phyloP scores from a whole-genome alignment of 768 basidiomycete genomes.

The Mrakia gelida region DNA sequence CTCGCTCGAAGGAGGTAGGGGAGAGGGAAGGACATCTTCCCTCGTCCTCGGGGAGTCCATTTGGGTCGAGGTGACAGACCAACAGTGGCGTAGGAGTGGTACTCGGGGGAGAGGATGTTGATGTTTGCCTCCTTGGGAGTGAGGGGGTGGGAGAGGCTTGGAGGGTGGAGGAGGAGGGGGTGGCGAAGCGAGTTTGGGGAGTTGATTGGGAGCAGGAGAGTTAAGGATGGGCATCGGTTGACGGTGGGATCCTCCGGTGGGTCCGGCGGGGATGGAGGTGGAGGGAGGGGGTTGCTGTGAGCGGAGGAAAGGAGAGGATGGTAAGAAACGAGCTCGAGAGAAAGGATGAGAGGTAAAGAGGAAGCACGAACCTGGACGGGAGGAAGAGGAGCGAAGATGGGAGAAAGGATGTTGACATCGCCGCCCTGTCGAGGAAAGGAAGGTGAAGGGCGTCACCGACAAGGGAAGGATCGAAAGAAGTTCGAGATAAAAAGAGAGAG shows the following conservation, averaged over 20 bases:
- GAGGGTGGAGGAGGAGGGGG: neutral
- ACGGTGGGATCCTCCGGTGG: neutral
- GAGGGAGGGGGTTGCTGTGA: neutral
- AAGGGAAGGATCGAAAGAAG: no score
- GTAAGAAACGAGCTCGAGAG: no score
- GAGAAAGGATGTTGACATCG: neutral
- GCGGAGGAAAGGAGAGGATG: no score
- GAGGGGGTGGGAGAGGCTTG: neutral
- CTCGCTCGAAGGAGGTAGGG: neutral
- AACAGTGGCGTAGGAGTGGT: neutral
- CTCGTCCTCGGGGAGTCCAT: neutral
- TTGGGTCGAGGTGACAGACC: no score
- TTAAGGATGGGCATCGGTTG: neutral
- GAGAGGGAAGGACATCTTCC: neutral
- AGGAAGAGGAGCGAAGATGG: neutral
- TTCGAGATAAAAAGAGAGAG: no score
- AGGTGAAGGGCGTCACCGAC: no score
- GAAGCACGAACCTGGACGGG: neutral
- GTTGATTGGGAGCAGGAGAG: neutral
- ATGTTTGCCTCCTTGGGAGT: neutral
- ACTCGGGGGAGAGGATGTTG: conserved; percentile 1
- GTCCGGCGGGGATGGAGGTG: neutral
- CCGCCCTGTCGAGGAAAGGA: neutral
- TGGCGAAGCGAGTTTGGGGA: neutral
- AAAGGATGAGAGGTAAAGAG: no score